These are phyloP conservation scores for Euphorbia peplus DNA, from an alignment of 345 rosid genomes.

Conservation along the genomic window DNA sequence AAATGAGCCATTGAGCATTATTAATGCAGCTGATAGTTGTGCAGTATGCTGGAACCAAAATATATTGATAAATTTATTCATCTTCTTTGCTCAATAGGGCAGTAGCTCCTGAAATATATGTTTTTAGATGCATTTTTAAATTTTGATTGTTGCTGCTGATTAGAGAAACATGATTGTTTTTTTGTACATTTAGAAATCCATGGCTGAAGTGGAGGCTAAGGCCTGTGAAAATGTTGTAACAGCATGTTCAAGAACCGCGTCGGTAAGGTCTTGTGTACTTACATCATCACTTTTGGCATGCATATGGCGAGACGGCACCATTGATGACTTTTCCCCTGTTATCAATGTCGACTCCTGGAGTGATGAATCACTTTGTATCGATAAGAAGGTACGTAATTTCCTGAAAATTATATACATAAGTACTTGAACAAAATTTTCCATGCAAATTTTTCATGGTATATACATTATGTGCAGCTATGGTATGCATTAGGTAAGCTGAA, in stretches of 20 bases:
- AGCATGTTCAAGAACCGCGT: slow-evolving; percentile 73
- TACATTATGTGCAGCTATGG: slow-evolving; percentile 63
- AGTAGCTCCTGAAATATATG: too few species aligned
- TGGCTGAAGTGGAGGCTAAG: slow-evolving; percentile 70
- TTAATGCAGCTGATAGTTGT: too few species aligned
- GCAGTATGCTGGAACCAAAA: too few species aligned
- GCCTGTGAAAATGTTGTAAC: slow-evolving; percentile 64
- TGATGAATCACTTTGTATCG: slow-evolving; percentile 59
- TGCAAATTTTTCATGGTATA: too few species aligned
- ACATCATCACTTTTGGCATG: slow-evolving; percentile 84
- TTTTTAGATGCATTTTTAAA: too few species aligned
- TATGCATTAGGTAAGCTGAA: slow-evolving; percentile 87
- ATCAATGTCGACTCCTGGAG: slow-evolving; percentile 76
- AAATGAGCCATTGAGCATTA: too few species aligned
- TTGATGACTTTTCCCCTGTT: slow-evolving; percentile 33
- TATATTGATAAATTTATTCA: too few species aligned
- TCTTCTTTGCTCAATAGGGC: too few species aligned
- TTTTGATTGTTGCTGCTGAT: too few species aligned
- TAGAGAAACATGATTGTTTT: too few species aligned
- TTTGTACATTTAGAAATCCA: slow-evolving; percentile 69
- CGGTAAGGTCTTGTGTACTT: slow-evolving; percentile 70
- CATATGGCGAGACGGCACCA: slow-evolving; percentile 50
- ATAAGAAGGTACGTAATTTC: slow-evolving; percentile 73
- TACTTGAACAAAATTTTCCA: background rate
- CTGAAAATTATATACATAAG: background rate